phyloP scores from a whole-genome alignment of 257 asterid species.

The Gentiana dahurica region DNA sequence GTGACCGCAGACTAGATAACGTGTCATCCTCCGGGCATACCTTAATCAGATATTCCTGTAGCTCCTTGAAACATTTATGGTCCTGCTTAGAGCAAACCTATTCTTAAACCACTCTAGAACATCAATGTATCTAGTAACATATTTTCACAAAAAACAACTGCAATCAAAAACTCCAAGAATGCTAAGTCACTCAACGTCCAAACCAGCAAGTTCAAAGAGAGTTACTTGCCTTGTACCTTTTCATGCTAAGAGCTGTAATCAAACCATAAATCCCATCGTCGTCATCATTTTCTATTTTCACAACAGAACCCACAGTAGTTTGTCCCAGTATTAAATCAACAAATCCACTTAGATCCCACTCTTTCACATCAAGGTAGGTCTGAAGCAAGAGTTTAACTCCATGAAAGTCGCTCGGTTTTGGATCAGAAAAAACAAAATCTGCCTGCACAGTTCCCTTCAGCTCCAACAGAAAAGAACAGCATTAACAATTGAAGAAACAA shows the following conservation, averaged over 20 bases:
- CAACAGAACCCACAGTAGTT: slow-evolving; percentile 80
- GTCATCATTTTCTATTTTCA: slow-evolving; percentile 71
- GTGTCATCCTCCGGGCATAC: slow-evolving; percentile 33
- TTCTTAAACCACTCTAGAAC: neutral
- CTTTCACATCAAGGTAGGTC: slow-evolving; percentile 54
- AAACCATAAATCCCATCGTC: slow-evolving; percentile 77
- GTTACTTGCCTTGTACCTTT: slow-evolving; percentile 63
- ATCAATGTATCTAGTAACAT: neutral
- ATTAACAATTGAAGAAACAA: neutral
- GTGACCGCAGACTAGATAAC: slow-evolving; percentile 29
- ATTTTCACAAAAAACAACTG: neutral
- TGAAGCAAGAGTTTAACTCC: slow-evolving; percentile 81
- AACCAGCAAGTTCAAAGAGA: neutral
- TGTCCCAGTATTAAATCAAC: slow-evolving; percentile 82
- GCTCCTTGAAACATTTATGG: slow-evolving; percentile 6
- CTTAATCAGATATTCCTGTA: slow-evolving; percentile 12
- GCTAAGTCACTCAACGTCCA: neutral
- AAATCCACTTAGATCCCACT: slow-evolving; percentile 86
- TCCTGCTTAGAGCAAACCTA: slow-evolving; percentile 1
- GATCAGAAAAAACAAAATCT: slow-evolving; percentile 88
- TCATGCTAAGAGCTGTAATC: slow-evolving; percentile 61
- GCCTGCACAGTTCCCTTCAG: slow-evolving; percentile 75
- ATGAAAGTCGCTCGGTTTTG: slow-evolving; percentile 78
- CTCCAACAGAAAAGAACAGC: neutral
- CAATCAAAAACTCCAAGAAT: neutral